Conservation (phyloP, 2,329 filamentous ascomycete species). For the Ophiosphaerella narmari region DNA sequence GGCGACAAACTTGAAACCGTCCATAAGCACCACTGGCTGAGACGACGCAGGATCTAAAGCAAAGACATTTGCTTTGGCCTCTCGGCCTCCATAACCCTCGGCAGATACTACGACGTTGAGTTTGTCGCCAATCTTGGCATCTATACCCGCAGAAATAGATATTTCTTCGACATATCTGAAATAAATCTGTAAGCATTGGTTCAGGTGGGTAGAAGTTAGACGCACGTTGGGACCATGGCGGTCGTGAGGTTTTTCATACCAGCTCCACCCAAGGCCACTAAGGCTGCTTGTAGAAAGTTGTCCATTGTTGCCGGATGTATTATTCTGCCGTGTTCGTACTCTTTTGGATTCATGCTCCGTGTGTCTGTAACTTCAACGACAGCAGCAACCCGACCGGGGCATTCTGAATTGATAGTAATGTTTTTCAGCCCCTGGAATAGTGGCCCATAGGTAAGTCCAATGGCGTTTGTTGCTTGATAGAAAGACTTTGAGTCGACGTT, state of each 20-base stretch:
- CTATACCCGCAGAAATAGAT: constrained; percentile 8
- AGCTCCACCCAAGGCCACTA: constrained; percentile 9
- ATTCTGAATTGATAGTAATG: neutral
- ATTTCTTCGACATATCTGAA: constrained; percentile 11
- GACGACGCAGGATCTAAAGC: constrained; percentile 11
- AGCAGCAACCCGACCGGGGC: constrained; percentile 3
- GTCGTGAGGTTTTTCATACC: constrained; percentile 3
- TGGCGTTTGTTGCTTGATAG: constrained; percentile 9
- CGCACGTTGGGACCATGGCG: constrained; percentile 16
- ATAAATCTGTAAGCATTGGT: neutral
- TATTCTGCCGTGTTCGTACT: constrained; percentile 17
- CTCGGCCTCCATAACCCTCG: constrained; percentile 2
- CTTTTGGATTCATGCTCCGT: constrained; percentile 8
- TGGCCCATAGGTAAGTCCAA: constrained; percentile 19
- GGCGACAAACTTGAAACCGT: constrained; percentile 18
- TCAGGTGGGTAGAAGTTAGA: no score
- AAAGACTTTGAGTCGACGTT: constrained; percentile 5
- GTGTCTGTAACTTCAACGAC: constrained; percentile 17
- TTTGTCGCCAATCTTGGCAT: constrained; percentile 9
- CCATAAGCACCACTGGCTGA: constrained; percentile 12
- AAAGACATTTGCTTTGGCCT: constrained; percentile 11
- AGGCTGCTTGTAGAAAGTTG: constrained; percentile 13
- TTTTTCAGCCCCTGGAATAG: constrained; percentile 13
- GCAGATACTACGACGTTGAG: constrained; percentile 10
- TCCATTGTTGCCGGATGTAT: constrained; percentile 27